Percentiles rank a stretch among this genome's conserved stretches.
phyloP scores from a whole-genome alignment of 805 yeast species.

The Hemisphaericaspora nanyangensis region DNA sequence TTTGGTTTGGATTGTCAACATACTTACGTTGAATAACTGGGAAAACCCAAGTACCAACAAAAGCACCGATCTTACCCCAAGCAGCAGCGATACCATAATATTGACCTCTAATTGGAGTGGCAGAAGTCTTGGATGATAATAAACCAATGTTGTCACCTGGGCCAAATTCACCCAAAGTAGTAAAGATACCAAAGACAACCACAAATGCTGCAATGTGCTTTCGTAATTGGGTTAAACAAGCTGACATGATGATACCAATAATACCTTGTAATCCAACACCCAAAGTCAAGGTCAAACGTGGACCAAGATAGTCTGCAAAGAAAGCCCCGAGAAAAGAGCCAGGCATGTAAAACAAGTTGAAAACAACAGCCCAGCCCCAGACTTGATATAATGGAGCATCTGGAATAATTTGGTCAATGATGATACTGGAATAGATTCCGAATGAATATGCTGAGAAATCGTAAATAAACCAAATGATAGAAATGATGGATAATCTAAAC shows the following conservation, averaged over 20 bases:
- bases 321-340: constrained; percentile 85
- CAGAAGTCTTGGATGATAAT: constrained; percentile 79
- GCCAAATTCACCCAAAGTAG: constrained; percentile 87
- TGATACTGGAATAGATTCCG: constrained; percentile 75
- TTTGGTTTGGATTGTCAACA: background rate
- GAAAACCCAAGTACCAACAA: constrained; percentile 85
- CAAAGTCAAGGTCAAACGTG: constrained; percentile 66
- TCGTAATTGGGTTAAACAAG: constrained; percentile 51
- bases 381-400: constrained; percentile 62
- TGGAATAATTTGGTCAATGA: constrained; percentile 56
- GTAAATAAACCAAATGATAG: constrained; percentile 85
- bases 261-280: constrained; percentile 75
- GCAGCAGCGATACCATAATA: constrained; percentile 92
- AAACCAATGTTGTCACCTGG: constrained; percentile 92
- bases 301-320: constrained; percentile 83
- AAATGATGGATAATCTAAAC: constrained; percentile 66
- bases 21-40: constrained; percentile 51
- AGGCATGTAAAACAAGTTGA: constrained; percentile 83
- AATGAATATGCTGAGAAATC: constrained; percentile 86
- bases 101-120: constrained; percentile 86
- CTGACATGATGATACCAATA: constrained; percentile 83
- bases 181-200: constrained; percentile 83
- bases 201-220: constrained; percentile 71
- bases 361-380: constrained; percentile 89
- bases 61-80: constrained; percentile 87